Evolutionary conservation across 1,284 basidiomycete species (phyloP), one percentile per base, ranked within the genome.

Genomic region (Pyrrhoderma lamaoense): DNA sequence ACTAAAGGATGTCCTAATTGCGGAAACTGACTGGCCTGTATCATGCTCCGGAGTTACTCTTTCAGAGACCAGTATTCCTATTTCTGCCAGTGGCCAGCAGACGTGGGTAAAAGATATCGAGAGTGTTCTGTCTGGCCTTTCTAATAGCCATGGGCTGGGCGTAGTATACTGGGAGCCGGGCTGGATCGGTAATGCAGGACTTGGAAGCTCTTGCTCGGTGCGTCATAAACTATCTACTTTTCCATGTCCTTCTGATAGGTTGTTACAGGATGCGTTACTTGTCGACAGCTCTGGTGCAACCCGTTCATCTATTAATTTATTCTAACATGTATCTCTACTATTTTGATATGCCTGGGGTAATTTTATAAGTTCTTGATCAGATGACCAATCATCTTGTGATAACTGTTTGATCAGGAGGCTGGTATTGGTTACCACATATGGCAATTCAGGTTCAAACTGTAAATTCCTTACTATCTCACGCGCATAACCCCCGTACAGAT

Each of bases 1-100:
- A 45, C 23, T 22, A 7, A 49, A 75, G 74, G 66, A 74, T 49
- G 63, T 82, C 40, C 74, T 82, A 61, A 72, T 82, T 8, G 80
- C 78, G 2, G 81, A 82, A 64, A 82, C 80, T 2, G 75, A 84
- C 63, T 84, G 79, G 79, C 78, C 80, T 0, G 75, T 64, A 8
- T 60, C 64, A 0, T 82, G 80, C 62, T 59, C 65, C 46, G 73
- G 72, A 2, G 68, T 67, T 1, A 64, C 70, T 0, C 60, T 80
- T 58, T 77, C 74, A 52, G 73, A 79, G 55, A 63, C 67, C 2
- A 70, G 70, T 9, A 70, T 81, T 51, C 60, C 79, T 0, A 66
- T 76, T 8, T 78, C 76, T 5, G 66, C 70, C 2, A 64, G 73
- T 11, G 81, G 80, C 0, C 80, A 83, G 61, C 64, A 69, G 27